Evolutionary conservation across 2,329 filamentous ascomycete species (phyloP).

Genomic region (Aspergillus sp.): DNA sequence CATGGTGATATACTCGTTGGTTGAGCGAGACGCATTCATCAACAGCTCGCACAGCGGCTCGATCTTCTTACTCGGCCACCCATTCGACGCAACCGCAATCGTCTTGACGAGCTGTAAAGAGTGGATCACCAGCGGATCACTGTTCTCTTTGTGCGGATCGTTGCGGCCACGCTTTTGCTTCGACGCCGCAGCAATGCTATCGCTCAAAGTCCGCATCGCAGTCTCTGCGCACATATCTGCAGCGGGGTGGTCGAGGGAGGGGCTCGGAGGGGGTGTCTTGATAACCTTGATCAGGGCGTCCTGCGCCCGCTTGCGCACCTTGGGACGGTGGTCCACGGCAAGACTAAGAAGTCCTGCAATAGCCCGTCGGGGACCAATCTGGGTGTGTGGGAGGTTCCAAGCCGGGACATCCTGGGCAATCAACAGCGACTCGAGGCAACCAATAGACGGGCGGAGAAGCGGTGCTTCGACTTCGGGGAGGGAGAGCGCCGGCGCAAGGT

Average conservation of each 20-base stretch:
- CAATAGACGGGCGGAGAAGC: slow-evolving; percentile 83
- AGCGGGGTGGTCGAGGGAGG: slow-evolving; percentile 90
- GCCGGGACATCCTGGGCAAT: slow-evolving; percentile 83
- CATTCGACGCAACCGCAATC: slow-evolving; percentile 81
- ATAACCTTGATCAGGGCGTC: slow-evolving; percentile 85
- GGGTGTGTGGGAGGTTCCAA: slow-evolving; percentile 83
- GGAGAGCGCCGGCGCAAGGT: slow-evolving; percentile 81
- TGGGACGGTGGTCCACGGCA: slow-evolving; percentile 84
- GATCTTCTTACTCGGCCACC: slow-evolving; percentile 96
- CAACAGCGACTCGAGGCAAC: slow-evolving; percentile 89
- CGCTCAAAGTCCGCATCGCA: slow-evolving; percentile 77
- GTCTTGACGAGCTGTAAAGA: slow-evolving; percentile 90
- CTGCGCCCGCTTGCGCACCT: slow-evolving; percentile 90
- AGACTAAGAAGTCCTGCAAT: slow-evolving; percentile 84
- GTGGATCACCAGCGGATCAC: slow-evolving; percentile 87
- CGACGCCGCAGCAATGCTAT: slow-evolving; percentile 68
- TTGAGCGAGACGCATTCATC: slow-evolving; percentile 84
- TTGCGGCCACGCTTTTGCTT: slow-evolving; percentile 66
- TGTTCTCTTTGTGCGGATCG: slow-evolving; percentile 52
- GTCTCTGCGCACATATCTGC: slow-evolving; percentile 96
- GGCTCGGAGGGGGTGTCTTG: slow-evolving; percentile 83
- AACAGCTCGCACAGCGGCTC: slow-evolving; percentile 88
- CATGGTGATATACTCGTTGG: slow-evolving; percentile 95
- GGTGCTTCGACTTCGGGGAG: slow-evolving; percentile 83
- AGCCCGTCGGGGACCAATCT: slow-evolving; percentile 84